Evolutionary conservation across 495 filamentous ascomycete genomes (phyloP), one percentile per base, ranked within the genome.

Genomic region (Penicillium coffeae): DNA sequence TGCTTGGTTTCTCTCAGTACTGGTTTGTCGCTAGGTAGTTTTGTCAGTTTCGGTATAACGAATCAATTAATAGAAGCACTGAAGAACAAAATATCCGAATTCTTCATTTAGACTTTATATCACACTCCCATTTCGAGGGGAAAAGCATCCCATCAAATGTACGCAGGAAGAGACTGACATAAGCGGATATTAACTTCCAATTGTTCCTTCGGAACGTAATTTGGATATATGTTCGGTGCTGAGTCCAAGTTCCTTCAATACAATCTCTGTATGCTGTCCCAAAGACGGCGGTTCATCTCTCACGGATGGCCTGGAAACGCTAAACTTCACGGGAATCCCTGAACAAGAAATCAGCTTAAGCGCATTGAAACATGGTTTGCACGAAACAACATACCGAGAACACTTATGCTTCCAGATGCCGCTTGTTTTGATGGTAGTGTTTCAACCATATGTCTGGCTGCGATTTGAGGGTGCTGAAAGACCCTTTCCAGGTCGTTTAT

Each of bases 401-500:
- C 25, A 4, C 10, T 30, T 4, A 30, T 30, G 5, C 10, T 10
- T 30, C 25, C 25, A 10, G 25, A 4, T 30, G 25, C 25, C 4
- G 25, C 5, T 10, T 30, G 25, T 10, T 62, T n/a, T n/a, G n/a
- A n/a, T 41, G 57, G 63, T 51, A 15, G 37, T 56, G 8, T 66
- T 16, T 4, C n/a, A n/a, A 64, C 50, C 63, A 66, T 64, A 8
- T 51, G 21, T 21, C 58, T 58, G 0, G 63, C 60, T 15, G 27
- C 22, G 9, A 54, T 52, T 37, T 66, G 58, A 32, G 60, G 58
- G 33, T 64, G 63, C 1, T 45, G 49, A 43, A 66, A 64, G 1
- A 56, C 58, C 8, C 41, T 35, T 37, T 66, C 58, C 1, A 64
- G 37, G 1, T 37, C 51, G 55, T 95, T 95, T 49, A 95, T 81